Base-by-base conservation (phyloP, 208 protist species). In the Leishmania major region DNA sequence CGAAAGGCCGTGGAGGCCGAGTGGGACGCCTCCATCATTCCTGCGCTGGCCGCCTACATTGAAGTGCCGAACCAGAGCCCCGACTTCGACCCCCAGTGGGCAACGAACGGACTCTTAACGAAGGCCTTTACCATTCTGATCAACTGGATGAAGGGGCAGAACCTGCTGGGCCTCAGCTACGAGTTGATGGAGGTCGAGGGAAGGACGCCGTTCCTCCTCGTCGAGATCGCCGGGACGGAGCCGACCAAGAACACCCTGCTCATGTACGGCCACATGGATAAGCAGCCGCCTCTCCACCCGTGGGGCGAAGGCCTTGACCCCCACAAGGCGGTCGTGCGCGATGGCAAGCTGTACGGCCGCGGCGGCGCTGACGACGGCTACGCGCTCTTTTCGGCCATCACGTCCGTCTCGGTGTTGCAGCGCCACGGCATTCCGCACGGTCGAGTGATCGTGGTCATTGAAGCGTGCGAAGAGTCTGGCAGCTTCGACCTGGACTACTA, bases 211-310 rank as follows among this genome's bases (percentile, higher is more conserved):
- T 95, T 99, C 66, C 84, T 99, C 35, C 81, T 98, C 62, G 82
- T 97, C 31, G 94, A 98, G 71, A 89, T 98, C 77, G 85, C 80
- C 15, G 92, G 85, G 19, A 96, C 92, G 37, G 85, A 88, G 66
- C 80, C 86, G 59, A 94, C 87, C 5, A 80, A 80, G 37, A 89
- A 92, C 71, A 96, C 93, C 51, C 88, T 98, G 47, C 88, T 99
- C 17, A 93, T 99, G 83, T 99, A 99, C 88, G 98, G 98, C 45
- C 98, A 99, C 84, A 96, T 99, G 92, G 98, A 99, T 82, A 99
- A 99, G 89, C 98, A 99, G 93, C 98, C 98, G 35, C 98, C 98
- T 45, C 83, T 99, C 64, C 90, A 82, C n/a, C 89, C 89, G 62
- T 99, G 98, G 98, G 88, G 43, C 31, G 96, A 97, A 69, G 98